Conservation (phyloP, 1,284 basidiomycete genomes). For the Tetrapyrgos nigripes region DNA sequence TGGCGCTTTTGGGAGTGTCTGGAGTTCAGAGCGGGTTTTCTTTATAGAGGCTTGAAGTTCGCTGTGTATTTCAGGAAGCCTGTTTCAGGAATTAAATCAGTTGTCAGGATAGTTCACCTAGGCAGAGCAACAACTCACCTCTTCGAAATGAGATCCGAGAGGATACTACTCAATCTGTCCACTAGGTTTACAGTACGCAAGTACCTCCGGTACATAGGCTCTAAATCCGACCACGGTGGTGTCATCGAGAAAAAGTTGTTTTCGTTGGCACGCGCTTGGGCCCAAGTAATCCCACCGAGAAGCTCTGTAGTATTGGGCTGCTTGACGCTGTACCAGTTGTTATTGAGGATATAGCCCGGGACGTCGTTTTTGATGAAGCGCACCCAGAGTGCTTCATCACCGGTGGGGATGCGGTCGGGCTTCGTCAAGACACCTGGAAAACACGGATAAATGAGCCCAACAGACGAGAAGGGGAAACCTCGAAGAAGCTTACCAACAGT, state of each 20-base stretch:
- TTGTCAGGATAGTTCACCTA: not conserved
- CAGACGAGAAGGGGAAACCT: not conserved
- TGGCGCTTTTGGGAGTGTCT: constrained; percentile 55
- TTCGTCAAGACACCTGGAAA: constrained; percentile 79
- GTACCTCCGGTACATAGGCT: constrained; percentile 52
- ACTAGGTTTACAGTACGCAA: constrained; percentile 63
- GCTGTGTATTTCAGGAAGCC: constrained; percentile 66
- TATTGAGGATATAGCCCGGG: constrained; percentile 50
- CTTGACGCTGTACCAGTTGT: constrained; percentile 80
- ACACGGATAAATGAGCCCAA: not conserved
- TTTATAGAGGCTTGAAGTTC: constrained; percentile 53
- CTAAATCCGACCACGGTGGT: constrained; percentile 62
- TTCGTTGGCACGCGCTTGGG: constrained; percentile 64
- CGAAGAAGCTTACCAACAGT: constrained; percentile 63
- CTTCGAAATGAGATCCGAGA: constrained; percentile 64
- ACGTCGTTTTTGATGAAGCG: constrained; percentile 59
- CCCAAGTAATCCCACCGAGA: constrained; percentile 61
- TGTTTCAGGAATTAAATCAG: constrained; percentile 30
- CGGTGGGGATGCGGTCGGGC: constrained; percentile 71
- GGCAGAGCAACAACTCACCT: constrained; percentile 41
- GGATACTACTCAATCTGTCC: constrained; percentile 55
- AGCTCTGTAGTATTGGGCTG: constrained; percentile 68
- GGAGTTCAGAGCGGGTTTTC: constrained; percentile 42
- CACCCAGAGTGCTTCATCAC: constrained; percentile 69
- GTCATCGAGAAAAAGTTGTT: constrained; percentile 68